A percentile compares a stretch with the other conserved stretches of the same genome.
phyloP scores from a whole-genome alignment of 1,284 basidiomycete genomes.

The Rhodotorula sp. region DNA sequence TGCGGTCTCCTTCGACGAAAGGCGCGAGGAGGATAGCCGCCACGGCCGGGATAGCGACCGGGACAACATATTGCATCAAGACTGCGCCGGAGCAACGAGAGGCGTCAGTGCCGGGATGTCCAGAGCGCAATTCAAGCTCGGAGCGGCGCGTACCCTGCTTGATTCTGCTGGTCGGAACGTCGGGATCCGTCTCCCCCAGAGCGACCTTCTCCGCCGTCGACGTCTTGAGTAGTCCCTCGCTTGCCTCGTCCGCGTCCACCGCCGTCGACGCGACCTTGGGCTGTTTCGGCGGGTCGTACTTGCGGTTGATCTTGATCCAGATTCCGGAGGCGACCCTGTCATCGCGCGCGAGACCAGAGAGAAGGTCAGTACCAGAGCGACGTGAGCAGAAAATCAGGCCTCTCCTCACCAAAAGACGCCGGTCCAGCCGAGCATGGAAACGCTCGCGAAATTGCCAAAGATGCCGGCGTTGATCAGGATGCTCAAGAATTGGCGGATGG shows the following conservation, averaged over 20 bases:
- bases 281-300: conserved; percentile 31
- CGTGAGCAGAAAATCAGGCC: too few species aligned
- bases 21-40: conserved; percentile 15
- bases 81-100: background rate
- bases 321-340: conserved; percentile 35
- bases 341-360: too few species aligned
- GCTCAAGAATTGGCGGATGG: conserved; percentile 43
- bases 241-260: background rate
- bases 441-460: conserved; percentile 41
- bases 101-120: too few species aligned
- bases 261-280: conserved; percentile 6
- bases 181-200: background rate
- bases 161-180: background rate
- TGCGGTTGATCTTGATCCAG: conserved; percentile 40
- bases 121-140: background rate
- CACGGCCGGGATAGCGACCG: conserved; percentile 19
- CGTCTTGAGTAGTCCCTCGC: conserved; percentile 7
- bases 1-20: background rate
- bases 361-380: too few species aligned
- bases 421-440: conserved; percentile 35
- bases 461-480: conserved; percentile 41
- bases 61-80: conserved; percentile 24
- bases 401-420: conserved; percentile 31
- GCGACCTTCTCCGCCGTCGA: background rate
- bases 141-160: background rate